Evolutionary conservation across 1,284 basidiomycete species (phyloP).

Genomic region (Irpex rosettiformis): DNA sequence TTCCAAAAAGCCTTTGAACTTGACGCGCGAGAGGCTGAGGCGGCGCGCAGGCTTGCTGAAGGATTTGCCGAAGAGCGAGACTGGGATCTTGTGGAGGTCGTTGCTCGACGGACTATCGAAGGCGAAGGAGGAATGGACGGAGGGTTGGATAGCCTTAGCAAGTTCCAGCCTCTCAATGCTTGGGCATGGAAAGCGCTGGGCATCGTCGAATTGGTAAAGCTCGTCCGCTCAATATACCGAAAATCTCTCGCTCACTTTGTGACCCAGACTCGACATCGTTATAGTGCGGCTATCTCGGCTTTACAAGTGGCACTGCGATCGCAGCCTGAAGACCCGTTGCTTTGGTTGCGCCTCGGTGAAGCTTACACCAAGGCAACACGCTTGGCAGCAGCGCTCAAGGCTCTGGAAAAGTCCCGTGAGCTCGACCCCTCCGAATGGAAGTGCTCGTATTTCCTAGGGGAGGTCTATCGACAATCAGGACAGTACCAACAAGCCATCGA

Average conservation of each 20-base stretch:
- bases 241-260: conserved; percentile 2
- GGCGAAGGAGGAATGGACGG: conserved; percentile 82
- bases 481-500: conserved; percentile 73
- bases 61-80: conserved; percentile 92
- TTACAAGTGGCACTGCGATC: conserved; percentile 89
- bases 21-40: conserved; percentile 84
- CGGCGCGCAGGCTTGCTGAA: conserved; percentile 81
- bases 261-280: conserved; percentile 70
- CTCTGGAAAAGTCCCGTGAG: conserved; percentile 72
- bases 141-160: conserved; percentile 45
- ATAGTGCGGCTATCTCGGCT: conserved; percentile 76
- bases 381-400: conserved; percentile 88
- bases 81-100: conserved; percentile 95
- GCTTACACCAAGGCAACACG: conserved; percentile 88
- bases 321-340: conserved; percentile 71
- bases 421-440: conserved; percentile 80
- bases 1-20: conserved; percentile 99
- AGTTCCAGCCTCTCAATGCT: conserved; percentile 76
- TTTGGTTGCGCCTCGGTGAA: conserved; percentile 92
- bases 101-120: conserved; percentile 89
- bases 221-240: conserved; percentile 10
- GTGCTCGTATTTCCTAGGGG: conserved; percentile 80
- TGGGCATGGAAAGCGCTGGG: conserved; percentile 99
- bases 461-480: conserved; percentile 82
- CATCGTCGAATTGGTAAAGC: conserved; percentile 82